A percentile compares a stretch with the other conserved stretches of the same genome.
Evolutionary conservation across 345 rosid genomes (phyloP).

Genomic region (Corymbia maculata): DNA sequence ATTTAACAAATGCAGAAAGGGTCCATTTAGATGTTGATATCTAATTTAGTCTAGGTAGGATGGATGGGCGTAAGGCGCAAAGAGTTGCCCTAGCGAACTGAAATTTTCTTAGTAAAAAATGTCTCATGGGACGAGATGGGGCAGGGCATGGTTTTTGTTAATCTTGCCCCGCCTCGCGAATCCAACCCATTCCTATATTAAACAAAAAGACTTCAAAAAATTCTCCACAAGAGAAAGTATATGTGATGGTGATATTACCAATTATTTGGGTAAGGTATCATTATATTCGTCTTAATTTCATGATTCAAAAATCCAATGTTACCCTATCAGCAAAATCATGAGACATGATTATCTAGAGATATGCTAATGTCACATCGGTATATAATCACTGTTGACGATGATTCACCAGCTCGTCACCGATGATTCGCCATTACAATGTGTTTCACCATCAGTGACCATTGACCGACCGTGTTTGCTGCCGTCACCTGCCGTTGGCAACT

Average conservation of each 20-base stretch:
- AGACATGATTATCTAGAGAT: too few species aligned
- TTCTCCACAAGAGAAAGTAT: background rate
- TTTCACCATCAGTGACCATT: background rate
- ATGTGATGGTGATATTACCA: background rate
- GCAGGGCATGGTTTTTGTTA: rapidly evolving
- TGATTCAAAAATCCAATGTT: background rate
- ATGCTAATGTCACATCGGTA: too few species aligned
- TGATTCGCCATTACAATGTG: background rate
- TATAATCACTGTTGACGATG: rapidly evolving
- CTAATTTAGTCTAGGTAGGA: background rate
- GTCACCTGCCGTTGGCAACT: background rate
- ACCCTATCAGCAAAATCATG: background rate
- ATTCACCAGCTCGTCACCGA: background rate
- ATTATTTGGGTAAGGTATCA: background rate
- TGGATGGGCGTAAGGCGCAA: rapidly evolving
- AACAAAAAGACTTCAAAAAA: background rate
- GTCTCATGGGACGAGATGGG: background rate
- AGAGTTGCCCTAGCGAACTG: too few species aligned
- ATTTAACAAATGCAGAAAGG: background rate
- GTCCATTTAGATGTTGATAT: background rate
- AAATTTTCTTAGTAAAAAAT: background rate
- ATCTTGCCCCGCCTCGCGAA: background rate
- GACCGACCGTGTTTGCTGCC: background rate
- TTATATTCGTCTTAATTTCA: background rate
- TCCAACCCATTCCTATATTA: background rate